These are phyloP conservation scores for Colletotrichum salicis DNA, from an alignment of 2,329 filamentous ascomycete genomes.

Conservation along the genomic window DNA sequence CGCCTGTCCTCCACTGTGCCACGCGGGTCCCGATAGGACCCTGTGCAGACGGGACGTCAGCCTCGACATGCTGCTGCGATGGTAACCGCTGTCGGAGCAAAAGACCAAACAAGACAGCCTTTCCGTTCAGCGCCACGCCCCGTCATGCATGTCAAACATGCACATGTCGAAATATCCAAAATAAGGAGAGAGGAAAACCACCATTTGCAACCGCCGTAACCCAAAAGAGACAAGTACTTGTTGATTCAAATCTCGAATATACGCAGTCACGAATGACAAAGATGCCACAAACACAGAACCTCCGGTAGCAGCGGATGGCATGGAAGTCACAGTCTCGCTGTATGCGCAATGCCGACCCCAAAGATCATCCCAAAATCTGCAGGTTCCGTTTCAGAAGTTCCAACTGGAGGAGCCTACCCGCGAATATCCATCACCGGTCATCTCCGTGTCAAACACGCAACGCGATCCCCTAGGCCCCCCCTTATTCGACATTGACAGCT, in stretches of 20 bases:
- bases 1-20: slow-evolving; percentile 20
- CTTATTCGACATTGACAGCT: slow-evolving; percentile 17
- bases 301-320: slow-evolving; percentile 12
- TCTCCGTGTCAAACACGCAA: slow-evolving; percentile 30
- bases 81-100: slow-evolving; percentile 28
- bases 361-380: slow-evolving; percentile 25
- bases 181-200: slow-evolving; percentile 13
- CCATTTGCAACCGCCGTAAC: background rate
- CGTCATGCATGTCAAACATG: slow-evolving; percentile 20
- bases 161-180: slow-evolving; percentile 9
- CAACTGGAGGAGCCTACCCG: slow-evolving; percentile 16
- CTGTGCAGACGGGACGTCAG: slow-evolving; percentile 19
- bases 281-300: slow-evolving; percentile 6
- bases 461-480: slow-evolving; percentile 19
- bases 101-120: slow-evolving; percentile 23
- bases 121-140: slow-evolving; percentile 10
- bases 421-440: slow-evolving; percentile 28
- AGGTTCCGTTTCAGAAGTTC: slow-evolving; percentile 33
- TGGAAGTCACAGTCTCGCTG: slow-evolving; percentile 1
- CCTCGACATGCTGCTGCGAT: slow-evolving; percentile 20
- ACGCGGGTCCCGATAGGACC: slow-evolving; percentile 26
- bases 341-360: background rate
- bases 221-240: slow-evolving; percentile 14
- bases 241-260: background rate
- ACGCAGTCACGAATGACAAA: slow-evolving; percentile 14